phyloP scores from a whole-genome alignment of 2,329 filamentous ascomycete species.

The Fusarium denticulatum region DNA sequence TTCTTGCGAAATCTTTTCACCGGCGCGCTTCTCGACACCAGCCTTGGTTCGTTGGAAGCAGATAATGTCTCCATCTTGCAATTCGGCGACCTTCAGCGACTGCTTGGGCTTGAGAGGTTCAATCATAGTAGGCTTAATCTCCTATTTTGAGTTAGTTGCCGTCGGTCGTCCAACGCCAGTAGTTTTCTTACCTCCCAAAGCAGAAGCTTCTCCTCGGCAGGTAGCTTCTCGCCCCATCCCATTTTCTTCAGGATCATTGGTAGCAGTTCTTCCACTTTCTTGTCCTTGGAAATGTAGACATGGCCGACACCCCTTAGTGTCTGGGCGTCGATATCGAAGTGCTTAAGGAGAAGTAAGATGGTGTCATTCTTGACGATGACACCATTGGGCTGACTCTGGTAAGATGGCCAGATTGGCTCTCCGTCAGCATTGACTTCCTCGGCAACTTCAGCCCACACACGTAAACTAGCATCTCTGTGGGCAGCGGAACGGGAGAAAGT shows the following conservation, averaged over 20 bases:
- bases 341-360: conserved; percentile 90
- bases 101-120: conserved; percentile 92
- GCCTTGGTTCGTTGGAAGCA: conserved; percentile 81
- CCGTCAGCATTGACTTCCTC: conserved; percentile 74
- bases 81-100: conserved; percentile 88
- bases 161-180: neutral
- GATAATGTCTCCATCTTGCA: conserved; percentile 96
- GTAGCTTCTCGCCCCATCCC: conserved; percentile 82
- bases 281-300: conserved; percentile 86
- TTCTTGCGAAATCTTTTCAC: conserved; percentile 47
- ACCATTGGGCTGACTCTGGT: conserved; percentile 65
- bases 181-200: conserved; percentile 75
- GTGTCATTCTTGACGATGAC: conserved; percentile 67
- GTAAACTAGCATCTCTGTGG: conserved; percentile 75
- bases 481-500: conserved; percentile 62
- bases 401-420: conserved; percentile 76
- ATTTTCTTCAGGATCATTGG: conserved; percentile 82
- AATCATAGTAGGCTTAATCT: conserved; percentile 98
- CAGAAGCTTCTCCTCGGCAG: conserved; percentile 67
- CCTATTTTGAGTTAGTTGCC: conserved; percentile 54
- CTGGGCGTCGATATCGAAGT: conserved; percentile 84
- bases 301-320: conserved; percentile 80
- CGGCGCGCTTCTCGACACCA: conserved; percentile 41
- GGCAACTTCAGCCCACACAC: conserved; percentile 87
- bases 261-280: conserved; percentile 86